These are phyloP conservation scores for Oryza meridionalis DNA, from an alignment of 176 grass and related monocot genomes.

Conservation along the genomic window DNA sequence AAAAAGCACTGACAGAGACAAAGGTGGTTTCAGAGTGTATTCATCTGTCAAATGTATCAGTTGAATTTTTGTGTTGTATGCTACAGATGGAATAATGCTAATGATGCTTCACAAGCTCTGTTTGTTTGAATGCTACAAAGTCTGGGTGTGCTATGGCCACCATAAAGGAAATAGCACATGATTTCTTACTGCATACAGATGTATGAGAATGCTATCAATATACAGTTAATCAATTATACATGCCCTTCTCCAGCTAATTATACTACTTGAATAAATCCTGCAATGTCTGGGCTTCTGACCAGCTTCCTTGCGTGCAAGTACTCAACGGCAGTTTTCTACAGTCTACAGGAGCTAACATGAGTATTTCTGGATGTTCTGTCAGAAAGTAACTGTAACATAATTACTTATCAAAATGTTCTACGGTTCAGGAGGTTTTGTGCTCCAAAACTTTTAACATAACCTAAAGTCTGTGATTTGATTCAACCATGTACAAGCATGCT, in stretches of 20 bases:
- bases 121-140: not conserved
- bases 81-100: not conserved
- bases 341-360: not conserved
- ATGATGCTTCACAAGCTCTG: not conserved
- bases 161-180: not conserved
- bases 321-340: not conserved
- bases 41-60: not conserved
- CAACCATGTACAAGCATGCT: not conserved
- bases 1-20: not conserved
- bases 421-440: not conserved
- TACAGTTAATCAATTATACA: not conserved
- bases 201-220: not conserved
- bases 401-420: not conserved
- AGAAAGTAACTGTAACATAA: not conserved
- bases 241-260: not conserved
- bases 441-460: not conserved
- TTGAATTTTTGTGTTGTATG: not conserved
- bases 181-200: not conserved
- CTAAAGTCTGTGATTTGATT: not conserved
- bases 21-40: not conserved
- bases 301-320: not conserved
- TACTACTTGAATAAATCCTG: not conserved
- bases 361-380: not conserved
- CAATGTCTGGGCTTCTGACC: not conserved
- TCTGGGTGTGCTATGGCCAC: not conserved